phyloP scores from a whole-genome alignment of 441 rosid genomes.

The Populus hybrid region DNA sequence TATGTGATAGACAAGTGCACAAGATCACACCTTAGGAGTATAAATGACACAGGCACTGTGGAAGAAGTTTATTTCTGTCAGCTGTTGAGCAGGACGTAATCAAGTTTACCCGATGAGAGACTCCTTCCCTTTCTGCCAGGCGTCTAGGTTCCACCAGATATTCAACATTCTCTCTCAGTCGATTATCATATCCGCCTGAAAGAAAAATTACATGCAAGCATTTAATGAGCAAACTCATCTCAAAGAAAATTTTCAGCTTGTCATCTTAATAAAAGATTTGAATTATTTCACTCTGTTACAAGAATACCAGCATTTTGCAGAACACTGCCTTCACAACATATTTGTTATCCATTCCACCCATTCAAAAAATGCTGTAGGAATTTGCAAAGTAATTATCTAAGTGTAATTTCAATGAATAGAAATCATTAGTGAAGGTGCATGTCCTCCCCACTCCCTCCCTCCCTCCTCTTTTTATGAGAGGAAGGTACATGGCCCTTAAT shows the following conservation, averaged over 20 bases:
- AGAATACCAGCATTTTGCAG: too few relatives aligned
- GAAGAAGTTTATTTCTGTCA: slow-evolving; percentile 75
- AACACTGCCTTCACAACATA: background rate
- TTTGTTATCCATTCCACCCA: background rate
- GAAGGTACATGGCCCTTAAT: background rate
- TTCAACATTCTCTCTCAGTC: slow-evolving; percentile 80
- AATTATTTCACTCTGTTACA: too few relatives aligned
- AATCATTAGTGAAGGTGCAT: background rate
- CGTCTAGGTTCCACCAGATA: slow-evolving; percentile 74
- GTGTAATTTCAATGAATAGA: background rate
- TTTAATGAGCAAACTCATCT: background rate
- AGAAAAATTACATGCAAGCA: background rate
- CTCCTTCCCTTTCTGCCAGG: slow-evolving; percentile 63
- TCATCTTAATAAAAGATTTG: background rate
- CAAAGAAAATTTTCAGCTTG: background rate
- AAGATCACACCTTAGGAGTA: slow-evolving; percentile 61
- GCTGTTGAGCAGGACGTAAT: slow-evolving; percentile 80
- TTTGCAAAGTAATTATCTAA: too few relatives aligned
- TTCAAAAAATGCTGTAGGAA: background rate
- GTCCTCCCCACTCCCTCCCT: background rate
- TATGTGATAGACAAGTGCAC: background rate
- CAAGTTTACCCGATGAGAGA: slow-evolving; percentile 51
- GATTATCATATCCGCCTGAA: slow-evolving; percentile 79
- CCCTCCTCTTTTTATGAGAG: background rate
- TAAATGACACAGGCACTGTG: slow-evolving; percentile 71